These are phyloP conservation scores for Fusarium dlaminii DNA, from an alignment of 2,329 filamentous ascomycete species.

Conservation along the genomic window DNA sequence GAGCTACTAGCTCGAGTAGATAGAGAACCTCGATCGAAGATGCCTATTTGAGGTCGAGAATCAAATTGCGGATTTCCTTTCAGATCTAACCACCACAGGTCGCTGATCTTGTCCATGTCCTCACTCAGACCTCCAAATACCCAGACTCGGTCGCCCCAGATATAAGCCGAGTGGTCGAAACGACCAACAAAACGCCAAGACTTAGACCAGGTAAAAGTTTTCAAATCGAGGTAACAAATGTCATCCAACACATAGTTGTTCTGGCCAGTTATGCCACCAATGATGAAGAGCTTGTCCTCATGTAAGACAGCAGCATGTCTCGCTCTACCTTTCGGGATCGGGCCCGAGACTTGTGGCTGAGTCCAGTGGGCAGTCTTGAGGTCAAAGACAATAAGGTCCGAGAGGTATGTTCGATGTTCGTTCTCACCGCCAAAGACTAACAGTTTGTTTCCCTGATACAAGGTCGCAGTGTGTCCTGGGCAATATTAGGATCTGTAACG, in stretches of 20 bases:
- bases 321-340: conserved; percentile 87
- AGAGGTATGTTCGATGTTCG: conserved; percentile 94
- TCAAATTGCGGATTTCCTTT: conserved; percentile 90
- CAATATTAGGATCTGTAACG: conserved; percentile 8
- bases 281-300: conserved; percentile 95
- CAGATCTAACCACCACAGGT: conserved; percentile 97
- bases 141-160: conserved; percentile 93
- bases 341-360: conserved; percentile 85
- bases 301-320: conserved; percentile 93
- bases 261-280: conserved; percentile 93
- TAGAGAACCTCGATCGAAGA: conserved; percentile 58
- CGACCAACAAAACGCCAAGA: conserved; percentile 95
- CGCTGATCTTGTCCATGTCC: conserved; percentile 96
- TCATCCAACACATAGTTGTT: conserved; percentile 94
- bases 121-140: conserved; percentile 94
- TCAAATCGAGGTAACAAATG: conserved; percentile 94
- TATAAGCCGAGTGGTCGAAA: conserved; percentile 94
- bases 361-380: conserved; percentile 95
- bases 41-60: conserved; percentile 67
- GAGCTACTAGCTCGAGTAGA: conserved; percentile 57
- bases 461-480: conserved; percentile 88
- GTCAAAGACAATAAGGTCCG: conserved; percentile 95
- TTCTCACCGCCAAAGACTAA: conserved; percentile 98
- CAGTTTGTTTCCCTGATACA: conserved; percentile 95
- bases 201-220: conserved; percentile 97